Conservation (phyloP, 495 filamentous ascomycete species). For the Neurospora pannonica region DNA sequence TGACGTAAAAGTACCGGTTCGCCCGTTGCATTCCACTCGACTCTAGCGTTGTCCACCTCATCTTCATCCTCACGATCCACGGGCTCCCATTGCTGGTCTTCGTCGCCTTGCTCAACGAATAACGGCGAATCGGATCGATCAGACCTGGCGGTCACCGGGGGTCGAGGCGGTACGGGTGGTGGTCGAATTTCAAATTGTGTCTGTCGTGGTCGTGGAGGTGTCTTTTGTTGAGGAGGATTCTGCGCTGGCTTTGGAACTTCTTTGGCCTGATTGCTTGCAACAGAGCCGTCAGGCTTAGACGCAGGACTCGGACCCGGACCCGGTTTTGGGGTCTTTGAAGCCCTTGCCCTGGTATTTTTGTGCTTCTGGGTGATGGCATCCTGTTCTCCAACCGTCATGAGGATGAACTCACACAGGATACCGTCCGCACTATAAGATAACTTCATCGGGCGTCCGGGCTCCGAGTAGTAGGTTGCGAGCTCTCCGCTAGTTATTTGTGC, state of each 20-base stretch:
- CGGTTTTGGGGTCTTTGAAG: slow-evolving; percentile 14
- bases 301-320: slow-evolving; percentile 25
- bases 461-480: slow-evolving; percentile 69
- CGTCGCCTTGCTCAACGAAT: slow-evolving; percentile 58
- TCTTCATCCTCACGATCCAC: slow-evolving; percentile 61
- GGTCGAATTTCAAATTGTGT: slow-evolving; percentile 28
- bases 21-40: slow-evolving; percentile 74
- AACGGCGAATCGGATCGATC: slow-evolving; percentile 60
- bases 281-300: slow-evolving; percentile 28
- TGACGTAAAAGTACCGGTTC: slow-evolving; percentile 27
- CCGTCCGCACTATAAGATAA: slow-evolving; percentile 67
- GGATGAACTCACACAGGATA: slow-evolving; percentile 72
- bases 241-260: neutral
- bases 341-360: slow-evolving; percentile 27
- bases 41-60: slow-evolving; percentile 44
- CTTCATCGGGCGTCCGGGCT: slow-evolving; percentile 74
- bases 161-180: slow-evolving; percentile 28
- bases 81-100: slow-evolving; percentile 81
- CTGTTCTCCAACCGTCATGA: slow-evolving; percentile 89
- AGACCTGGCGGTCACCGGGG: slow-evolving; percentile 52
- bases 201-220: slow-evolving; percentile 11
- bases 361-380: slow-evolving; percentile 31
- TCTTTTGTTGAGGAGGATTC: slow-evolving; percentile 8
- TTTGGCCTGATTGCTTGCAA: slow-evolving; percentile 4
- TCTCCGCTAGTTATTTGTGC: slow-evolving; percentile 64